These are phyloP conservation scores for Hypoxylon rickii DNA, from an alignment of 495 filamentous ascomycete species.

Conservation along the genomic window DNA sequence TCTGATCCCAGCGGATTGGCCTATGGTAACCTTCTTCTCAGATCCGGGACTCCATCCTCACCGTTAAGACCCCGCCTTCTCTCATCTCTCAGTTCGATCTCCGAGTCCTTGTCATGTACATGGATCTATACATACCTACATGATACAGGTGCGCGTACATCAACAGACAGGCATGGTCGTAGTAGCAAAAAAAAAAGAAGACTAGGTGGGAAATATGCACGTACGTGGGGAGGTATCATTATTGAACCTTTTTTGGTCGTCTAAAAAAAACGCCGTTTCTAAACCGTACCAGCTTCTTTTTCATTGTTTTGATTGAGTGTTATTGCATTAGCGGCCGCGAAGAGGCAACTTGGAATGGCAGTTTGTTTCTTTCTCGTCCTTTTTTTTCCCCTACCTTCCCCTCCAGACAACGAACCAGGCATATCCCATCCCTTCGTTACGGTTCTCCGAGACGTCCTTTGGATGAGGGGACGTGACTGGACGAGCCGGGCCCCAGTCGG, in stretches of 20 bases:
- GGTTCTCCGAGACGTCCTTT: constrained; percentile 14
- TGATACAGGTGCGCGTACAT: constrained; percentile 38
- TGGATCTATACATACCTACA: constrained; percentile 38
- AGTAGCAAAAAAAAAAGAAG: constrained; percentile 24
- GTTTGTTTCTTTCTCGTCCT: constrained; percentile 34
- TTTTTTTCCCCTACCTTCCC: constrained; percentile 27
- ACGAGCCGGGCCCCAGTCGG: constrained; percentile 31
- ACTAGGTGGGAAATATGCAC: constrained; percentile 47
- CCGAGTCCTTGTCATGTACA: constrained; percentile 46
- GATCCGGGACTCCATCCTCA: constrained; percentile 37
- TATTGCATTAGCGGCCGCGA: constrained; percentile 61
- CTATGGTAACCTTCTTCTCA: constrained; percentile 19
- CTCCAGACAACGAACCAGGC: constrained; percentile 43
- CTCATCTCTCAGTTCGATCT: constrained; percentile 39
- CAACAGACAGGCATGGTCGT: constrained; percentile 36
- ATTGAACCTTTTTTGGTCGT: constrained; percentile 39
- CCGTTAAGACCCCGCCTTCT: constrained; percentile 26
- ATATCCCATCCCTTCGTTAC: constrained; percentile 39
- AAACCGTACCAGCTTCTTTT: constrained; percentile 36
- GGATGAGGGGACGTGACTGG: constrained; percentile 40
- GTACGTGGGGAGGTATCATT: constrained; percentile 45
- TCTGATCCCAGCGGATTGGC: constrained; percentile 32
- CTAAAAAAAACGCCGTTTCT: constrained; percentile 37
- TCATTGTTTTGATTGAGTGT: constrained; percentile 43
- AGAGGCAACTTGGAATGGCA: constrained; percentile 49